Conservation (phyloP, 2,329 filamentous ascomycete species). For the Apiospora saccharicola region DNA sequence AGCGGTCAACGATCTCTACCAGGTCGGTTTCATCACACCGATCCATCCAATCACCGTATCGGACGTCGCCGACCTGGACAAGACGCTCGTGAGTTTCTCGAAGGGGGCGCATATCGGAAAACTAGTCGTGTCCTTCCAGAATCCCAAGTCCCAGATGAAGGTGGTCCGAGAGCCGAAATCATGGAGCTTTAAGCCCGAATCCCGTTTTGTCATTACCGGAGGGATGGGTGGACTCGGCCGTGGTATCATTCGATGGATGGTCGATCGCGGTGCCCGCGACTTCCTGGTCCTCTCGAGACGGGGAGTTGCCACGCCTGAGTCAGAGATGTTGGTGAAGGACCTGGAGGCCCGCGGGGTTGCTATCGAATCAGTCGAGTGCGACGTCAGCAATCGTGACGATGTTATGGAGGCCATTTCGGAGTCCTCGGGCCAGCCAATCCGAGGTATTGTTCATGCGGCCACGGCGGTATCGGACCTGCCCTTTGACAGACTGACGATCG, state of each 20-base stretch:
- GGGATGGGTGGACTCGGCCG: slow-evolving; percentile 46
- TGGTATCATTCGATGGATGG: slow-evolving; percentile 40
- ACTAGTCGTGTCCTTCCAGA: slow-evolving; percentile 28
- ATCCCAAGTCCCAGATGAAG: neutral
- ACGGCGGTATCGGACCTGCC: slow-evolving; percentile 9
- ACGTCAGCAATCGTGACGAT: slow-evolving; percentile 39
- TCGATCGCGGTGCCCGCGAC: slow-evolving; percentile 40
- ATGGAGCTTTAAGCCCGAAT: slow-evolving; percentile 29
- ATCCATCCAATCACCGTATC: slow-evolving; percentile 30
- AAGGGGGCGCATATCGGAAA: slow-evolving; percentile 32
- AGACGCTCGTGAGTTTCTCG: slow-evolving; percentile 30
- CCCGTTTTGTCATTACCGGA: slow-evolving; percentile 44
- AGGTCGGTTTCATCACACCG: slow-evolving; percentile 29
- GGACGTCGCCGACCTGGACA: slow-evolving; percentile 25
- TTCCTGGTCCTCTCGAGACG: slow-evolving; percentile 42
- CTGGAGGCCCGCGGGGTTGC: slow-evolving; percentile 35
- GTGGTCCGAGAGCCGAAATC: neutral
- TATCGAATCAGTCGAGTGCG: slow-evolving; percentile 38
- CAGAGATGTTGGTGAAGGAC: slow-evolving; percentile 32
- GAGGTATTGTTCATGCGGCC: slow-evolving; percentile 24
- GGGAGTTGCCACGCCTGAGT: slow-evolving; percentile 31
- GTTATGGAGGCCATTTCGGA: slow-evolving; percentile 38
- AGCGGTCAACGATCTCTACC: slow-evolving; percentile 29
- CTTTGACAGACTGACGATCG: neutral
- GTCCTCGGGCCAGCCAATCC: neutral